Evolutionary conservation across 352 stramenopile species (phyloP), one percentile per base, ranked within the genome.

Genomic region (Globisporangium viniferum): DNA sequence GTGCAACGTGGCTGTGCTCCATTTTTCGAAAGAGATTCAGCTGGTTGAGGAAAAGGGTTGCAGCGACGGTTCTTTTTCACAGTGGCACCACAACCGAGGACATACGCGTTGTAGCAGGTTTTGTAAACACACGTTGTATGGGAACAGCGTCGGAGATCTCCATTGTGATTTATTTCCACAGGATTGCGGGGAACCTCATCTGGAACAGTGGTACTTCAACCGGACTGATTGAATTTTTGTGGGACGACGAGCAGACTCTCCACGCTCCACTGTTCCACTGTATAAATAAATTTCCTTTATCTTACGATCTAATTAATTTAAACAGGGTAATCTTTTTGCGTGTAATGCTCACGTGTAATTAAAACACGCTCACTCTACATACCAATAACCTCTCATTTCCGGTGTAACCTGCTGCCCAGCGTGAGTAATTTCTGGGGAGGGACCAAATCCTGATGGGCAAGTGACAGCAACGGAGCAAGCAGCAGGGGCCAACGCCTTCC

Each of bases 401-500:
- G 57, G 4, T 29, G 7, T n/a, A 5, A 31, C 46, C 22, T n/a
- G 6, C 5, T 51, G 20, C 59, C 4, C 24, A 56, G 27, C 24
- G 59, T 57, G 44, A 57, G 59, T 65, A 65, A 65, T 65, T 39
- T 44, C 24, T 24, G 22, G 41, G 10, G 57, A 62, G 57, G 57
- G 57, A 62, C 33, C 57, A 51, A 33, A 51, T 62, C 57, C 12
- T 65, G 41, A 65, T 57, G 59, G 44, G 51, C 51, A 64, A 59
- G 18, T 51, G 15, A 59, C 27, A 51, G 31, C 18, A 24, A 63
- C 35, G 24, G 22, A 46, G 59, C 31, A 31, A 46, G 59, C 31
- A 31, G n/a, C 36, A 15, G 29, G 15, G 3, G 14, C 29, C 33
- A 31, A 31, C 14, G 7, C 44, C 14, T 44, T 49, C n/a, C 1